Evolutionary conservation across 2,329 filamentous ascomycete species (phyloP).

Genomic region (Sodiomyces alkalinus): DNA sequence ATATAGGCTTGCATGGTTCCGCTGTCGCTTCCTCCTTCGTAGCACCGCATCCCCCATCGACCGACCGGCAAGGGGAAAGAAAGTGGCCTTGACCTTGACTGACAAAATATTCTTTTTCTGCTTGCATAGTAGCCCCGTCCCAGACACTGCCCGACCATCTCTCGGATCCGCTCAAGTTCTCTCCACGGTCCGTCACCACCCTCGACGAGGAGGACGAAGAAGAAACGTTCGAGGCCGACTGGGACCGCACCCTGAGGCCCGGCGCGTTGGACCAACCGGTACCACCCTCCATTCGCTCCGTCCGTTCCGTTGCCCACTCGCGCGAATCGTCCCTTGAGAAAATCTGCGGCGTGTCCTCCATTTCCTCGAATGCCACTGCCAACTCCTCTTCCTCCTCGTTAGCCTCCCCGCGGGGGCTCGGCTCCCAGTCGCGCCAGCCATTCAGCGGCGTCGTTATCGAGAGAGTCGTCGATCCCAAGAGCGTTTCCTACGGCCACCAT

Average conservation of each 20-base stretch:
- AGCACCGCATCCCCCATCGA: background rate
- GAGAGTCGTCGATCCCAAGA: slow-evolving; percentile 40
- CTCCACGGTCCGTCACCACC: slow-evolving; percentile 31
- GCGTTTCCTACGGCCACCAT: slow-evolving; percentile 63
- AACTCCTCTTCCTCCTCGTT: slow-evolving; percentile 14
- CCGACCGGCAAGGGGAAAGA: background rate
- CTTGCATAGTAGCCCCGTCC: slow-evolving; percentile 33
- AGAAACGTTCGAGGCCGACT: slow-evolving; percentile 20
- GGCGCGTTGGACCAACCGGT: slow-evolving; percentile 20
- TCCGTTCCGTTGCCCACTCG: slow-evolving; percentile 32
- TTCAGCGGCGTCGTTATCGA: slow-evolving; percentile 29
- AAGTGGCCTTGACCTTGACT: slow-evolving; percentile 4
- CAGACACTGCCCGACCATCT: slow-evolving; percentile 42
- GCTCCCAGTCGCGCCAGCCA: slow-evolving; percentile 23
- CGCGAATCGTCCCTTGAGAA: slow-evolving; percentile 45
- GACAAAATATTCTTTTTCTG: slow-evolving; percentile 7
- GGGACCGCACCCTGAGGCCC: slow-evolving; percentile 37
- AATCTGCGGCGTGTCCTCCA: slow-evolving; percentile 18
- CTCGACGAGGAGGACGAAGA: slow-evolving; percentile 37
- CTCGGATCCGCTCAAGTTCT: slow-evolving; percentile 36
- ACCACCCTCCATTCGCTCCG: slow-evolving; percentile 12
- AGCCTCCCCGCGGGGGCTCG: slow-evolving; percentile 23
- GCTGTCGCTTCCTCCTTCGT: slow-evolving; percentile 9
- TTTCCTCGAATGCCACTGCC: no score
- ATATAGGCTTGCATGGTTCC: slow-evolving; percentile 8